Percentiles rank a stretch among this genome's conserved stretches.
Evolutionary conservation across 1,284 basidiomycete genomes (phyloP).

Genomic region (Xanthoconium separans): DNA sequence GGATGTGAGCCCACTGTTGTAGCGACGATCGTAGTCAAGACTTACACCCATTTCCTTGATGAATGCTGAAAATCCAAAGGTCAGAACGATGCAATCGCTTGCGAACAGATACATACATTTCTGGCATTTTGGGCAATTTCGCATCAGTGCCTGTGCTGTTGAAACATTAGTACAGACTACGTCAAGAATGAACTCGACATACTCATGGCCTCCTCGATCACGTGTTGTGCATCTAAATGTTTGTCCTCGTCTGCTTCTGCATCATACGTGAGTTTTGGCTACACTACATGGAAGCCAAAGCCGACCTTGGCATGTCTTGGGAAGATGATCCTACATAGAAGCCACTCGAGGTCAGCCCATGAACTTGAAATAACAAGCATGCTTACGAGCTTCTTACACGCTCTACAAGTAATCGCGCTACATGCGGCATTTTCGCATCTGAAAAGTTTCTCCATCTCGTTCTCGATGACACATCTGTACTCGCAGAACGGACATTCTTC

Average conservation of each 20-base stretch:
- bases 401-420: slow-evolving; percentile 69
- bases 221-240: slow-evolving; percentile 69
- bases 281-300: not conserved
- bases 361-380: not conserved
- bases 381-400: slow-evolving; percentile 71
- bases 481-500: slow-evolving; percentile 90
- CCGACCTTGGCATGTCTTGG: slow-evolving; percentile 79
- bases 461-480: slow-evolving; percentile 79
- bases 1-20: not conserved
- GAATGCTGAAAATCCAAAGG: slow-evolving; percentile 51
- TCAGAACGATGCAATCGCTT: not conserved
- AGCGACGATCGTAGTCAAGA: slow-evolving; percentile 10
- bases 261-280: slow-evolving; percentile 2
- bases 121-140: slow-evolving; percentile 79
- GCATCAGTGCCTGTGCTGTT: slow-evolving; percentile 74
- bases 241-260: slow-evolving; percentile 72
- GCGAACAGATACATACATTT: slow-evolving; percentile 47
- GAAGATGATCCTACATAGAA: slow-evolving; percentile 69
- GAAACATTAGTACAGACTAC: not conserved
- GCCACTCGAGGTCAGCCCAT: not conserved
- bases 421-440: slow-evolving; percentile 75
- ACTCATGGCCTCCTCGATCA: slow-evolving; percentile 91
- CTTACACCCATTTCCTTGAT: slow-evolving; percentile 72
- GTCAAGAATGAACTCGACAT: slow-evolving; percentile 19
- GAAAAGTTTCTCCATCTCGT: slow-evolving; percentile 75